Conservation (phyloP, 805 yeast genomes). For the Wickerhamiella alocasiicola region DNA sequence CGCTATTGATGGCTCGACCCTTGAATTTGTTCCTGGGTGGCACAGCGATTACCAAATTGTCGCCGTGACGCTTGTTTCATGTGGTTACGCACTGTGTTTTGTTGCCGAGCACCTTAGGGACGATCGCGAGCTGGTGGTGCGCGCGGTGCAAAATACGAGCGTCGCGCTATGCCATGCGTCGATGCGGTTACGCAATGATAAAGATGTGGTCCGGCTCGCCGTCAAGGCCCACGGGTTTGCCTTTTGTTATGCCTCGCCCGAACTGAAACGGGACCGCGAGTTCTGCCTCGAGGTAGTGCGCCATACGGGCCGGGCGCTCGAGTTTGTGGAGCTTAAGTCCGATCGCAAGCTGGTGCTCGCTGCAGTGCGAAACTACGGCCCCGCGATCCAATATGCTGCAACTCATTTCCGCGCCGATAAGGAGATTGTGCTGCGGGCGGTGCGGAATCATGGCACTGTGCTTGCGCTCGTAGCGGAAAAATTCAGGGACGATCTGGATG, state of each 20-base stretch:
- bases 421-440: constrained; percentile 8
- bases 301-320: constrained; percentile 11
- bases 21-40: constrained; percentile 8
- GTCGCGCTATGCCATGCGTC: constrained; percentile 8
- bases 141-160: constrained; percentile 7
- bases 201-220: constrained; percentile 6
- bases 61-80: constrained; percentile 2
- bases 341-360: constrained; percentile 11
- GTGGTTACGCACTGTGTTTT: constrained; percentile 9
- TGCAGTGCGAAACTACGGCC: constrained; percentile 9
- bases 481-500: constrained; percentile 5
- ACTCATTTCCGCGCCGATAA: not conserved
- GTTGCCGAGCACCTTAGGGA: constrained; percentile 1
- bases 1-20: constrained; percentile 9
- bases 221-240: constrained; percentile 8
- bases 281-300: constrained; percentile 7
- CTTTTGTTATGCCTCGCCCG: constrained; percentile 2
- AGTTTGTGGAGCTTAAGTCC: constrained; percentile 1
- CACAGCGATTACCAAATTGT: constrained; percentile 3
- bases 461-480: constrained; percentile 1
- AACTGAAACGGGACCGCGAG: not conserved
- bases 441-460: constrained; percentile 3
- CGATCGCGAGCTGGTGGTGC: not conserved
- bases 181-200: constrained; percentile 3
- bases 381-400: constrained; percentile 7